Evolutionary conservation across 2,329 filamentous ascomycete genomes (phyloP), one percentile per base, ranked within the genome.

Genomic region (Clonostachys chloroleuca): DNA sequence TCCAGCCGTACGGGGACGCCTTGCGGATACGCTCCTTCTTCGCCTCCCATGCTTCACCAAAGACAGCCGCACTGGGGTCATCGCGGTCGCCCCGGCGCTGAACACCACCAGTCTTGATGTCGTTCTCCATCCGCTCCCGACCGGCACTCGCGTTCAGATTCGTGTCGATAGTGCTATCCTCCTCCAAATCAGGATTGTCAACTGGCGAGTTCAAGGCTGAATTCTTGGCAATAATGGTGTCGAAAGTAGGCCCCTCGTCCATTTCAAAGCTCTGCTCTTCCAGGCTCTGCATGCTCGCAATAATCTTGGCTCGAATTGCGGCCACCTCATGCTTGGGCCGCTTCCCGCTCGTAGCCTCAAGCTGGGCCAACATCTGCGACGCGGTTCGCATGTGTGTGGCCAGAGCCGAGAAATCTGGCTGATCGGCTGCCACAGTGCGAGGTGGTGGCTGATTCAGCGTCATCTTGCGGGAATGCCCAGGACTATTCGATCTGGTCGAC

Each of bases 381-480:
- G 89, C 89, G 5, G 88, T 91, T 17, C 89, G 81, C 88, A 94
- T 94, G 62, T 94, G 89, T 12, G 88, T 92, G 12, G 89, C 89
- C 34, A 94, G 69, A 4, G 89, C 89, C 12, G 87, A 89, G 54
- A 92, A 87, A 59, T 94, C 89, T 2, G 87, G 85, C 60, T 90
- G 87, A 49, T 91, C 87, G 12, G 72, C 68, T 14, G 78, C 70
- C 24, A 72, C 73, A 12, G 42, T 24, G 14, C 35, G 34, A 3
- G 45, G 13, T 14, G 20, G 44, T 34, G 18, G 35, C 13, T 34
- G 53, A 76, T 79, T 43, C 24, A 87, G 56, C 5, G 83, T 82
- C 74, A 83, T 77, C 61, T 81, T 82, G 47, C 82, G 72, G n/a
- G 69, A 58, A 5, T 73, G 70, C 2, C 71, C 79, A 10, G 87